Evolutionary conservation across 306 rosid genomes (phyloP), one percentile per base, ranked within the genome.

Genomic region (Dryas alaskensis): DNA sequence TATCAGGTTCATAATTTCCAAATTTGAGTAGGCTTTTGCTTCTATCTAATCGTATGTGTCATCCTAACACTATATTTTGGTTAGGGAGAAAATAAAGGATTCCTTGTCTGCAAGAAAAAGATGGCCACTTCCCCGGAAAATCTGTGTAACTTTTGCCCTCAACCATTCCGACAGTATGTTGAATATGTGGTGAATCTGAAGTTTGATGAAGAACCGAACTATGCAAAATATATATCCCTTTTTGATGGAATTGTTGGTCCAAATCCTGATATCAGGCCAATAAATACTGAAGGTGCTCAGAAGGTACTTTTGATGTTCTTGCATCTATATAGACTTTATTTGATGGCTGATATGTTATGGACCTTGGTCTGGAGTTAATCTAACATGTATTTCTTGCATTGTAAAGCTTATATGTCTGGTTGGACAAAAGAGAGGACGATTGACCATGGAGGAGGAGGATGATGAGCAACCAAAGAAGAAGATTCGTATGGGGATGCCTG

Each of bases 171-270:
- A 75, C 82, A 76, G 73, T 92, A 88, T 84, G 90, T 90, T 31
- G 98, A 92, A 69, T 83, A 84, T 78, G 91, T 90, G 19, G 96
- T 88, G 77, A 88, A 78, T 82, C 80, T 90, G 82, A 90, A 86
- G 81, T 92, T 86, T 80, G 98, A 92, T 51, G 98, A 92, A 88
- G 96, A 92, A 72, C 98, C 98, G 19, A 88, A 87, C 80, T 92
- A 92, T 58, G 90, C 98, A 7, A 92, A 86, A 83, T 92, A 88
- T 69, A 85, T 92, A 79, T 89, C 97, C 71, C 86, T 89, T 9
- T 89, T 89, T 79, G 96, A 89, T 77, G 97, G 90, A 43, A 82
- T 92, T 75, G 84, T 92, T 65, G 96, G 93, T 80, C 90, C 96
- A 62, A 89, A 92, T 79, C 93, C 96, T 17, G 93, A 89, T 78